Percentiles rank a stretch among this genome's conserved stretches.
phyloP scores from a whole-genome alignment of 495 filamentous ascomycete genomes.

The Penicillium lagena region DNA sequence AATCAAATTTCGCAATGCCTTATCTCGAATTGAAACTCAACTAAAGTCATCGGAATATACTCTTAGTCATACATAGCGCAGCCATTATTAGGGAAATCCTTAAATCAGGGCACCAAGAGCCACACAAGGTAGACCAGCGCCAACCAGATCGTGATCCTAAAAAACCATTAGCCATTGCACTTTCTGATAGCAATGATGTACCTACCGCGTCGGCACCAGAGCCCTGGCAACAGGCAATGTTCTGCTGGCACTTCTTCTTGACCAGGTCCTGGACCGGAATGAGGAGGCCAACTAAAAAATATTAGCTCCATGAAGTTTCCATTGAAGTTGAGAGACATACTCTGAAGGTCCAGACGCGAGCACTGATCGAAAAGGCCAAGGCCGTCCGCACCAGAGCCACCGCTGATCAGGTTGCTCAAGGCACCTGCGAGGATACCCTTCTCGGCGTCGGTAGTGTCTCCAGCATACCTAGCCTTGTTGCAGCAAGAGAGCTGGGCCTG shows the following conservation, averaged over 20 bases:
- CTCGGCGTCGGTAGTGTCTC: constrained; percentile 32
- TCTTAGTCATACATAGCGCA: too few relatives aligned
- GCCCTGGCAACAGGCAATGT: constrained; percentile 46
- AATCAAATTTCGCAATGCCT: too few relatives aligned
- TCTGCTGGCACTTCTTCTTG: constrained; percentile 48
- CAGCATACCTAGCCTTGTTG: constrained; percentile 39
- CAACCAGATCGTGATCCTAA: constrained; percentile 31
- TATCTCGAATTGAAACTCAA: too few relatives aligned
- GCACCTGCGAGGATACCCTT: constrained; percentile 20
- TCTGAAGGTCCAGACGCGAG: constrained; percentile 29
- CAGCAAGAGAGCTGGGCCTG: constrained; percentile 45
- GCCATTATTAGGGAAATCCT: background rate
- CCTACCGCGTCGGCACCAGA: constrained; percentile 33
- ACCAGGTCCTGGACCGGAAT: constrained; percentile 37
- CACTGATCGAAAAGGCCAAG: constrained; percentile 31
- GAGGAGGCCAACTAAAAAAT: constrained; percentile 12
- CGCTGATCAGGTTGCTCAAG: constrained; percentile 24
- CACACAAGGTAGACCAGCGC: constrained; percentile 43
- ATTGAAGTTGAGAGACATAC: constrained; percentile 5
- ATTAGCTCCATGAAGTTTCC: constrained; percentile 4
- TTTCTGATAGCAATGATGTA: background rate
- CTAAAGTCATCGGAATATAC: too few relatives aligned
- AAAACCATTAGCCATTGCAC: background rate
- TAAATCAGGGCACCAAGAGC: constrained; percentile 41
- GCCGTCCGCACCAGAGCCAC: constrained; percentile 29